A percentile compares a stretch with the other conserved stretches of the same genome.
Conservation (phyloP, 1,139 yeast genomes). For the Suhomyces kunorum region DNA sequence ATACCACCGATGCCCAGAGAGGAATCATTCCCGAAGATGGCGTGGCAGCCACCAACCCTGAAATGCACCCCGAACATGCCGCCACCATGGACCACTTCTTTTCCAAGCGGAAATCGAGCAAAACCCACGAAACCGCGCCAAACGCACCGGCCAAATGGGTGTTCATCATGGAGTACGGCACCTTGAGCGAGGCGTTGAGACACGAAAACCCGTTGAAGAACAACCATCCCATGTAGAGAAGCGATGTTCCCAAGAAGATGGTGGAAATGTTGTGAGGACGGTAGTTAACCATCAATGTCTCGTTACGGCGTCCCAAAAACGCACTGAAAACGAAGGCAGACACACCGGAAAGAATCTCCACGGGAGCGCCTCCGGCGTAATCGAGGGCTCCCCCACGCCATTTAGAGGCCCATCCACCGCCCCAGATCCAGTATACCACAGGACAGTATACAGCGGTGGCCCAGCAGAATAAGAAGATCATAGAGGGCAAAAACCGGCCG, state of each 20-base stretch:
- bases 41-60: conserved; percentile 95
- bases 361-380: conserved; percentile 98
- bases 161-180: conserved; percentile 85
- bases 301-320: conserved; percentile 81
- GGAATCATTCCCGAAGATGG: conserved; percentile 93
- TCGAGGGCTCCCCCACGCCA: conserved; percentile 87
- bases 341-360: conserved; percentile 88
- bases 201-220: conserved; percentile 88
- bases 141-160: conserved; percentile 87
- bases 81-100: conserved; percentile 95
- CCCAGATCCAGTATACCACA: conserved; percentile 94
- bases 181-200: conserved; percentile 61
- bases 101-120: conserved; percentile 84
- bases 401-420: conserved; percentile 83
- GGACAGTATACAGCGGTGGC: conserved; percentile 93
- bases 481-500: conserved; percentile 83
- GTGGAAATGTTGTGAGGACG: conserved; percentile 94
- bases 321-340: conserved; percentile 85
- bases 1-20: conserved; percentile 84
- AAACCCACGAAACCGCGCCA: conserved; percentile 92
- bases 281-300: conserved; percentile 81
- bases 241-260: conserved; percentile 73
- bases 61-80: conserved; percentile 89
- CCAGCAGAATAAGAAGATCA: conserved; percentile 84
- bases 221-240: conserved; percentile 77